A percentile compares a stretch with the other conserved stretches of the same genome.
Conservation (phyloP, 148 eudicot genomes). For the Pharnaceum exiguum region DNA sequence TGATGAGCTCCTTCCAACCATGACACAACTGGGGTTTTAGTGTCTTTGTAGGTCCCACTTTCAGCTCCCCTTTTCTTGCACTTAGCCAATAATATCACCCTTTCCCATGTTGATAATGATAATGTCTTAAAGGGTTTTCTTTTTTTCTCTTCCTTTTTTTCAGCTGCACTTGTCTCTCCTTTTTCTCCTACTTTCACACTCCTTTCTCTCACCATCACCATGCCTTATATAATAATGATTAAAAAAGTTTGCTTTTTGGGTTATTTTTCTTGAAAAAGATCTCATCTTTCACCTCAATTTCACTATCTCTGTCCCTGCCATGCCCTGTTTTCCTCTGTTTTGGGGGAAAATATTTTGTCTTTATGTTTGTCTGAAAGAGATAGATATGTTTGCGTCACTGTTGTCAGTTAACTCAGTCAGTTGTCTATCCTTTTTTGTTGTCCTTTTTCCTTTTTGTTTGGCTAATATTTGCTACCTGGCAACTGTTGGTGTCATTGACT, state of each 20-base stretch:
- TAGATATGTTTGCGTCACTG: too few relatives aligned
- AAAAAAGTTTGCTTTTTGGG: neutral
- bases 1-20: slow-evolving; percentile 22
- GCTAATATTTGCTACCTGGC: too few relatives aligned
- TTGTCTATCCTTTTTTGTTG: too few relatives aligned
- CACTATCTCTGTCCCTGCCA: neutral
- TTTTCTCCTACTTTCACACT: neutral
- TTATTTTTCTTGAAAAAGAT: slow-evolving; percentile 15
- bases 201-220: neutral
- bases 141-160: slow-evolving; percentile 3
- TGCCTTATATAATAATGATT: slow-evolving; percentile 1
- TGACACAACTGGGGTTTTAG: slow-evolving; percentile 25
- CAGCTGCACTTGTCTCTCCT: neutral
- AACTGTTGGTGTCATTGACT: too few relatives aligned
- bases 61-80: slow-evolving; percentile 10
- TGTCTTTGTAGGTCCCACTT: slow-evolving; percentile 22
- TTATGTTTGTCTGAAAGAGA: neutral
- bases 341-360: slow-evolving; percentile 6
- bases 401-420: too few relatives aligned
- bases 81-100: slow-evolving; percentile 13
- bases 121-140: too few relatives aligned
- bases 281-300: slow-evolving; percentile 20
- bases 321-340: slow-evolving; percentile 5
- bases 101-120: slow-evolving; percentile 10
- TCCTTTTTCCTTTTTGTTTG: too few relatives aligned